These are phyloP conservation scores for Glomus cerebriforme DNA, from an alignment of 192 early-diverging fungal genomes.

Conservation along the genomic window DNA sequence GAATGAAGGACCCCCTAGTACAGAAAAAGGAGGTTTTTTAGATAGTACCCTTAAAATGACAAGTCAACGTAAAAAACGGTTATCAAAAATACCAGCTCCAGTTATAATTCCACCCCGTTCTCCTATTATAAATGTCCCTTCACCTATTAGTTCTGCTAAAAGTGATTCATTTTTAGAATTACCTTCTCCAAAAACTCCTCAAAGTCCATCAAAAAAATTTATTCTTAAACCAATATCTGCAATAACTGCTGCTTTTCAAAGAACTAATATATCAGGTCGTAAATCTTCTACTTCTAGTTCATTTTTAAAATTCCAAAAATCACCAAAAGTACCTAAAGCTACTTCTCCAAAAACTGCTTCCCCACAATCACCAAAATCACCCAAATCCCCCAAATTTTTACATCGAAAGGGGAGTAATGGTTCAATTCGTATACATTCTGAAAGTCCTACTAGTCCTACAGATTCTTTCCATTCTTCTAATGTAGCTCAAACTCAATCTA, in stretches of 20 bases:
- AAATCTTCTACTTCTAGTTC: background rate
- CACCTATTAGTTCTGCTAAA: slow-evolving; percentile 1
- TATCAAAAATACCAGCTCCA: slow-evolving; percentile 22
- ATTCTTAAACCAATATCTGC: slow-evolving; percentile 17
- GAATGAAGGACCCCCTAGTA: background rate
- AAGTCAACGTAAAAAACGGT: slow-evolving; percentile 3
- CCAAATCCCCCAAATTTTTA: slow-evolving; percentile 28
- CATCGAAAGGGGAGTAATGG: slow-evolving; percentile 20
- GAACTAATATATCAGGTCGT: slow-evolving; percentile 1
- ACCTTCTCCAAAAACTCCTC: slow-evolving; percentile 8
- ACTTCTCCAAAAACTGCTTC: background rate
- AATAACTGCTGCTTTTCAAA: slow-evolving; percentile 22
- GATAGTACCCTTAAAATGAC: background rate
- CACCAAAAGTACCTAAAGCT: background rate
- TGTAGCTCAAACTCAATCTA: background rate
- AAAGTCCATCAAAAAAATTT: slow-evolving; percentile 27
- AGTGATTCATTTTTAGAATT: slow-evolving; percentile 22
- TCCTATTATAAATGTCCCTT: background rate
- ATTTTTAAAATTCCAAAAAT: slow-evolving; percentile 16
- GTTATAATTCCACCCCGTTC: slow-evolving; percentile 18
- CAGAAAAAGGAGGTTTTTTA: background rate
- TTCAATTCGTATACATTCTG: background rate
- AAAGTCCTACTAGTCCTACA: background rate
- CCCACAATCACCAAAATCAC: slow-evolving; percentile 21
- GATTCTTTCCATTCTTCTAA: background rate